Base-by-base conservation (phyloP, 148 eudicot genomes). In the Silene conica region DNA sequence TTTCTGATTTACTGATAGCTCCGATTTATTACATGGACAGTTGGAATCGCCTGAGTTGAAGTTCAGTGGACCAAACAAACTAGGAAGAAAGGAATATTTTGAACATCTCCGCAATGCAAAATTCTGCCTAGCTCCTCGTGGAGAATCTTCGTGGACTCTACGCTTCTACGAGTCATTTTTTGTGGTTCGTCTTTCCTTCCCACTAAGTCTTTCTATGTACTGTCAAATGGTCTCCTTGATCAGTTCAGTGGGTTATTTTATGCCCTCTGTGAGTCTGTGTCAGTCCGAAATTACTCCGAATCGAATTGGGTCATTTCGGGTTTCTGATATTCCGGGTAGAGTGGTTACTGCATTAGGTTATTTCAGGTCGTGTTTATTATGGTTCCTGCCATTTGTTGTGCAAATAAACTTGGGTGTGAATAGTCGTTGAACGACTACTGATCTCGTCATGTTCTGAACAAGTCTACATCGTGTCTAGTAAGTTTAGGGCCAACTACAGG, bases 1-100 rank as follows among this genome's bases (percentile, higher is more conserved):
- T 20, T 75, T 52, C 57, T 13, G 12, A 56, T 63, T 78, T 70
- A 23, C 31, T 62, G 46, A 55, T 69, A 70, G 31, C 65, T 74
- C 22, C 60, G 79, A 69, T 70, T 92, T 79, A 85, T 87, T 78
- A 55, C 74, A 43, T 85, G 26, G 71, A 81, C 93, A 92, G 98
- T 87, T 94, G 98, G 98, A 94, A 90, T 92, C 86, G 84, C 98
- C 98, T 77, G 97, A 89, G 76, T 83, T 94, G 90, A 91, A 92
- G 87, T 90, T 94, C 82, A 94, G 92, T 65, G 98, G 97, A 41
- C 90, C 98, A 18, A 77, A 89, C 55, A 94, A 94, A 74, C 78
- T 94, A 71, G 96, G 88, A 73, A 94, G 77, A 82, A 86, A 57
- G 69, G 96, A 89, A 11, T 94, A 94, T 72, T 94, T 94, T 79